Conservation (phyloP, 495 filamentous ascomycete species). For the Mytilinidion resinicola region DNA sequence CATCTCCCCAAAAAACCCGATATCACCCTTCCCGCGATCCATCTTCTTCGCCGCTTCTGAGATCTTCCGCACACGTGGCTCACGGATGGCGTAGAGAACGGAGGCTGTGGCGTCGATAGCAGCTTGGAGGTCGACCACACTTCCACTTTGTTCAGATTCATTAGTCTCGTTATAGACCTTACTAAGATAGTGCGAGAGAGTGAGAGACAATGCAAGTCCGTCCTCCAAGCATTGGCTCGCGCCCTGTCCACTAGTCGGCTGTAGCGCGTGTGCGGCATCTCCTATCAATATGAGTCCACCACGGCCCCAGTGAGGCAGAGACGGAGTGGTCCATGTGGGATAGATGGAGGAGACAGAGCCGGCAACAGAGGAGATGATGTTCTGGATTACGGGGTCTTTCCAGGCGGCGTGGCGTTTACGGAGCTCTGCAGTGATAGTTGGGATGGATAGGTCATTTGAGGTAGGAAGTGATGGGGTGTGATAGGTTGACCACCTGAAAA, state of each 20-base stretch:
- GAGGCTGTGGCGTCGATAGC: slow-evolving; percentile 10
- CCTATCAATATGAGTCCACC: slow-evolving; percentile 30
- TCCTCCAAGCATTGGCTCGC: slow-evolving; percentile 34
- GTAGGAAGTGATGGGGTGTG: slow-evolving; percentile 7
- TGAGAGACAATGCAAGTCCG: slow-evolving; percentile 18
- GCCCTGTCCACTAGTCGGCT: slow-evolving; percentile 34
- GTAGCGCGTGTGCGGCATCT: slow-evolving; percentile 34
- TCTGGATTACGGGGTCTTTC: slow-evolving; percentile 47
- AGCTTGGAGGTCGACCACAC: not conserved
- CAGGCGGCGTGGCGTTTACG: slow-evolving; percentile 43
- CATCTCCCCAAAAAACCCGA: slow-evolving; percentile 16
- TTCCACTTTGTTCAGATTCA: not conserved
- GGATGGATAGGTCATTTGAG: slow-evolving; percentile 36
- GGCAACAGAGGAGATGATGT: slow-evolving; percentile 36
- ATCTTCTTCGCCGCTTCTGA: slow-evolving; percentile 18
- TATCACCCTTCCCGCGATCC: slow-evolving; percentile 10
- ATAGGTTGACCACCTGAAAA: slow-evolving; percentile 20
- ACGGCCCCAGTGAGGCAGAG: slow-evolving; percentile 44
- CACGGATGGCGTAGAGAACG: slow-evolving; percentile 15
- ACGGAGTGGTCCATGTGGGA: slow-evolving; percentile 47
- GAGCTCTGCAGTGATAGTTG: slow-evolving; percentile 39
- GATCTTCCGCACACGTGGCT: slow-evolving; percentile 15
- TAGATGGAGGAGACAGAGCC: slow-evolving; percentile 48
- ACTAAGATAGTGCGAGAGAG: slow-evolving; percentile 14
- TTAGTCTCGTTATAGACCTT: not conserved